Evolutionary conservation across 176 grass and related monocot species (phyloP).

Genomic region (Musa troglodytarum): DNA sequence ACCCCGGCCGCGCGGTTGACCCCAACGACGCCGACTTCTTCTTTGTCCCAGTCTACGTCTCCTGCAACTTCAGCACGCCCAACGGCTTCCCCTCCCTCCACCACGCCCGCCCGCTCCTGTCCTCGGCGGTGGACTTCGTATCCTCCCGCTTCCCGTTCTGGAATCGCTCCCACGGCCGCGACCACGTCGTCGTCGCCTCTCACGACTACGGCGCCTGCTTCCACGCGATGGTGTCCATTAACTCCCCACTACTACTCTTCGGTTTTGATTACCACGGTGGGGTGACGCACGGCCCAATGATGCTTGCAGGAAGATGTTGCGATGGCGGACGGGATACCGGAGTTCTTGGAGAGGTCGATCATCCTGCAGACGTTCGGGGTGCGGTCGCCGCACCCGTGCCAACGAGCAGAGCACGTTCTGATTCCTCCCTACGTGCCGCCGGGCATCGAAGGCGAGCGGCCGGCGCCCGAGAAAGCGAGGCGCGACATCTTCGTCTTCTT

Average conservation of each 20-base stretch:
- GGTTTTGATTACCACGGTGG: too few species aligned
- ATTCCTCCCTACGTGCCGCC: conserved; percentile 69
- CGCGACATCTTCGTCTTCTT: conserved; percentile 78
- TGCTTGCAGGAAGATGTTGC: conserved; percentile 50
- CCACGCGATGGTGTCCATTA: conserved; percentile 59
- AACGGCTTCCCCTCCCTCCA: conserved; percentile 73
- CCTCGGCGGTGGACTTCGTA: conserved; percentile 47
- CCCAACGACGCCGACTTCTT: conserved; percentile 68
- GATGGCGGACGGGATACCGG: conserved; percentile 64
- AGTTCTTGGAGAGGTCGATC: conserved; percentile 57
- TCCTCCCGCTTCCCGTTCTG: conserved; percentile 47
- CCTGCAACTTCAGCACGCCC: conserved; percentile 85
- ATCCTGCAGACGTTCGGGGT: conserved; percentile 79
- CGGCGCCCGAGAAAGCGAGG: conserved; percentile 32
- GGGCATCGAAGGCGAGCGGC: conserved; percentile 30
- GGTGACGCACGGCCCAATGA: too few species aligned
- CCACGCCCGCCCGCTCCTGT: conserved; percentile 50
- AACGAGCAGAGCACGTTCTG: conserved; percentile 54
- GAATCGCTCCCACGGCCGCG: conserved; percentile 63
- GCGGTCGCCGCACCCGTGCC: conserved; percentile 46
- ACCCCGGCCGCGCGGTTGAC: conserved; percentile 24
- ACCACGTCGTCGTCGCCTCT: conserved; percentile 83
- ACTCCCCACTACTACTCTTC: too few species aligned
- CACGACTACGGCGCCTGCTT: conserved; percentile 95
- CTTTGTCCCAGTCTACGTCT: conserved; percentile 84